Percentiles rank a stretch among this genome's conserved stretches.
Evolutionary conservation across 23 red algal genomes (phyloP).

Genomic region (Agarophyton chilense): DNA sequence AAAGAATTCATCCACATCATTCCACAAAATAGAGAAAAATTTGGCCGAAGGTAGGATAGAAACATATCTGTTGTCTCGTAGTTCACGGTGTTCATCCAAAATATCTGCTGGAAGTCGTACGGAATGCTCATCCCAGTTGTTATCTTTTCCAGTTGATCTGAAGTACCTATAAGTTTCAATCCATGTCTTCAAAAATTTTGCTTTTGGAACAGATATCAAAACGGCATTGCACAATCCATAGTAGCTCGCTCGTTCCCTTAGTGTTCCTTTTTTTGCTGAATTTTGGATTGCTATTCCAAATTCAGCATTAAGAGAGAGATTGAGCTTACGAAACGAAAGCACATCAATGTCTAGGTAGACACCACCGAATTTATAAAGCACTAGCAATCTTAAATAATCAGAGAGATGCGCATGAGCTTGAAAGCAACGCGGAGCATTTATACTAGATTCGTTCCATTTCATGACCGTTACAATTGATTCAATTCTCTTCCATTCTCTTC

Average conservation of each 20-base stretch:
- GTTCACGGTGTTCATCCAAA: neutral
- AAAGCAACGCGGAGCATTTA: neutral
- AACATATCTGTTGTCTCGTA: neutral
- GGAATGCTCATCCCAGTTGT: neutral
- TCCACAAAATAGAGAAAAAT: neutral
- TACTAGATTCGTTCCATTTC: neutral
- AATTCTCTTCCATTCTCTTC: neutral
- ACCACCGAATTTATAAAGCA: neutral
- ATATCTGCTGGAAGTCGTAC: neutral
- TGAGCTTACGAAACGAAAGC: neutral
- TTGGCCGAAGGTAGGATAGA: neutral
- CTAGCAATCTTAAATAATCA: neutral
- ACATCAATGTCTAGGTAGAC: neutral
- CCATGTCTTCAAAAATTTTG: neutral
- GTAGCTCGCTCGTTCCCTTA: neutral
- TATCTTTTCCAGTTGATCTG: neutral
- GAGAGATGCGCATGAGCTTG: neutral
- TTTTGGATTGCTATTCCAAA: neutral
- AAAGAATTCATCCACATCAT: neutral
- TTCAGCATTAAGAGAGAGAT: neutral
- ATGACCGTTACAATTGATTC: neutral
- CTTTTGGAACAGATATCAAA: neutral
- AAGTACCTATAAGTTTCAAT: neutral
- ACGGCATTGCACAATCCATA: neutral
- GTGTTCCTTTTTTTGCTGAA: neutral